Conservation (phyloP, 768 basidiomycete genomes). For the Russula ochroleuca region DNA sequence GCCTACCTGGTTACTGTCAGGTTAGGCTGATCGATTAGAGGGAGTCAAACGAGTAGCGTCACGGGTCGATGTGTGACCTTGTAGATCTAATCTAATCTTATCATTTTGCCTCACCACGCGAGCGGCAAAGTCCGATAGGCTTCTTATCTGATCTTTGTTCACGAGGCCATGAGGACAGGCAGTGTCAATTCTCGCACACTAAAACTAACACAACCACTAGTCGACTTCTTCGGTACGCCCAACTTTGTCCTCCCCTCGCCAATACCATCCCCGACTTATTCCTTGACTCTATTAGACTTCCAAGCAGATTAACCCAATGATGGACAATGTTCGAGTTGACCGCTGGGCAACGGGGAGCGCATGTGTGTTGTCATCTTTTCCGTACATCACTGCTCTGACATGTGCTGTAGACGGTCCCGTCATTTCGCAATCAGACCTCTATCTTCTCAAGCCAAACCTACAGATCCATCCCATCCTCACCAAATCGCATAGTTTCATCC, state of each 20-base stretch:
- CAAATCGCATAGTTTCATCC: constrained; percentile 47
- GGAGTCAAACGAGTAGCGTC: too few species aligned
- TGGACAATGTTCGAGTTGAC: constrained; percentile 26
- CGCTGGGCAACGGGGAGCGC: constrained; percentile 23
- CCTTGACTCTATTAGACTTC: neutral
- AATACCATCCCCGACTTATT: neutral
- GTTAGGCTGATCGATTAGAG: too few species aligned
- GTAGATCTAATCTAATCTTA: constrained; percentile 24
- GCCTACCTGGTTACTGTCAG: too few species aligned
- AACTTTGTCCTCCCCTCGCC: neutral
- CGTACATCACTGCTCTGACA: neutral
- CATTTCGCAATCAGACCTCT: constrained; percentile 74
- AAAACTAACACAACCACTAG: too few species aligned
- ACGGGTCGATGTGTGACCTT: too few species aligned
- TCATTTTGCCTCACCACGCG: too few species aligned
- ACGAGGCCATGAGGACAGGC: neutral
- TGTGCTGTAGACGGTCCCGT: constrained; percentile 63
- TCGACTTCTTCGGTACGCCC: too few species aligned
- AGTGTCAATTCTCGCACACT: neutral
- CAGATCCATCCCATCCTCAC: constrained; percentile 71
- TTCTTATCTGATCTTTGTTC: neutral
- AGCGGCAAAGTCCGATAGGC: neutral
- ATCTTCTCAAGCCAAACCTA: constrained; percentile 65
- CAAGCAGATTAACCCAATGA: constrained; percentile 4
- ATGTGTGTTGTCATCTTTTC: constrained; percentile 15